These are phyloP conservation scores for Linum lewisii DNA, from an alignment of 345 rosid genomes.

Conservation along the genomic window DNA sequence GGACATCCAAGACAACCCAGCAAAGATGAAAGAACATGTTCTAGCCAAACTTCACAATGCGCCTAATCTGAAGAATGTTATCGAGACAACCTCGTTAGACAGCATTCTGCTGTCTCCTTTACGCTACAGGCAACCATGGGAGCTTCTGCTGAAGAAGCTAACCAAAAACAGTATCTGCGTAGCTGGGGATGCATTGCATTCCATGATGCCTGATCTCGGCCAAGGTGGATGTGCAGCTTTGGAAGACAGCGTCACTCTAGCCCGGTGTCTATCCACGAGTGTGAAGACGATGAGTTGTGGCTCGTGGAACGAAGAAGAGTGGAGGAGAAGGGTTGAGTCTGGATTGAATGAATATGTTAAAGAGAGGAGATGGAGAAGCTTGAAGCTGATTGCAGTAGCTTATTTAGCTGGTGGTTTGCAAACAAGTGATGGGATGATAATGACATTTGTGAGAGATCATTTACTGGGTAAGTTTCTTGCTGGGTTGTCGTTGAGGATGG, in stretches of 20 bases:
- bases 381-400: background rate
- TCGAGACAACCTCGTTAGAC: background rate
- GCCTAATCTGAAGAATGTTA: background rate
- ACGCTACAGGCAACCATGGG: background rate
- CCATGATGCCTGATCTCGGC: background rate
- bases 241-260: background rate
- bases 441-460: background rate
- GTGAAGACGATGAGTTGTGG: background rate
- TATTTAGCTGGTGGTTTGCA: background rate
- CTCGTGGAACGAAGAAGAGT: background rate
- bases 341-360: background rate
- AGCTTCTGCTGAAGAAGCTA: background rate
- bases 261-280: background rate
- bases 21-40: background rate
- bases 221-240: background rate
- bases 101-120: background rate
- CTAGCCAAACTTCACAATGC: background rate
- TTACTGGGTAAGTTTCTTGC: background rate
- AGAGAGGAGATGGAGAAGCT: background rate
- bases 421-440: background rate
- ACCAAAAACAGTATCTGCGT: background rate
- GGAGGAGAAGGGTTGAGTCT: background rate
- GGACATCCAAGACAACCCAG: background rate
- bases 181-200: slow-evolving; percentile 2
- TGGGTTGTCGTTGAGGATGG: background rate